Evolutionary conservation across 2,329 filamentous ascomycete species (phyloP), one percentile per base, ranked within the genome.

Genomic region (Trichoderma atroviride): DNA sequence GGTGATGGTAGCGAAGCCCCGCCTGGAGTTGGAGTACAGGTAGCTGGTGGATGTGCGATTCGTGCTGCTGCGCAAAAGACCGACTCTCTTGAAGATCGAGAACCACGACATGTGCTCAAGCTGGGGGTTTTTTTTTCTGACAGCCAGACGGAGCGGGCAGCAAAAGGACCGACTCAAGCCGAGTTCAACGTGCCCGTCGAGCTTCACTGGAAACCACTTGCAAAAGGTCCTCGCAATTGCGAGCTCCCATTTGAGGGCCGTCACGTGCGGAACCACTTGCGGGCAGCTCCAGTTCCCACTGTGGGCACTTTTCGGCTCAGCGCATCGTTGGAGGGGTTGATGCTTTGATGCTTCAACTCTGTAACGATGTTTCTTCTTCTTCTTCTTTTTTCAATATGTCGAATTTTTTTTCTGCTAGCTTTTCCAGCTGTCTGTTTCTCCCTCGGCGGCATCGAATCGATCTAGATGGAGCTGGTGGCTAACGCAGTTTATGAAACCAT

Each of bases 1-100:
- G 72, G 70, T 77, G 71, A 74, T 71, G 13, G 77, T 74, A 71
- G 77, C 76, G 64, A 80, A 76, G 68, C 73, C 72, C 69, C 76
- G 69, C 55, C 57, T 59, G 5, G 40, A 40, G 47, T 50, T 50
- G 27, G 31, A 56, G 52, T 37, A 22, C n/a, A 43, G 16, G 33
- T 68, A 57, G 13, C 37, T 69, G 11, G 68, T 55, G 66, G 59
- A 68, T 19, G 52, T 69, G 59, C 59, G 40, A 55, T 47, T 56
- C 24, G 50, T 57, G 29, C 66, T 43, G 52, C 62, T 66, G 61
- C 52, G 52, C 37, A 71, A 43, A 55, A 73, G 33, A 37, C 58
- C 65, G 31, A 69, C 58, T 73, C 71, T 70, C 69, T 71, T 59
- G 69, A 71, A 31, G n/a, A 66, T 29, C 6, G 72, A 71, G 52